Percentiles rank a stretch among this genome's conserved stretches.
Evolutionary conservation across 306 rosid genomes (phyloP).

Genomic region (Casuarina equisetifolia): DNA sequence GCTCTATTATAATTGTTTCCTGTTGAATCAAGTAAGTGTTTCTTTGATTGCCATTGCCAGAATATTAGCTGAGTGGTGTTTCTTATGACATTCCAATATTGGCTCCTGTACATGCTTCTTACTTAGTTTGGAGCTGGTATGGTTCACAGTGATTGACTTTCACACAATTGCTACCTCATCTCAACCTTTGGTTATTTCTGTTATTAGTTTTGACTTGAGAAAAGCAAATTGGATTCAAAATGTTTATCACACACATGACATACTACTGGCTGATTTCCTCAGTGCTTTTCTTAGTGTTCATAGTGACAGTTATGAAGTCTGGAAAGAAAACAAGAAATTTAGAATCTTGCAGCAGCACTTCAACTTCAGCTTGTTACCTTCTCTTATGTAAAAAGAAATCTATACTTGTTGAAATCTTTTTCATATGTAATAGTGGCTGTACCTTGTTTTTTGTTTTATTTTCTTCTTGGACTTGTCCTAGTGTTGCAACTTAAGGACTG

Average conservation of each 20-base stretch:
- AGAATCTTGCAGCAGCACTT: not conserved
- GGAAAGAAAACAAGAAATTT: not conserved
- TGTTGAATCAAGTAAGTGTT: not conserved
- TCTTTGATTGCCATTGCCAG: not conserved
- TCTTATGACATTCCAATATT: not conserved
- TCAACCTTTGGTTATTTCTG: not conserved
- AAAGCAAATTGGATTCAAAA: not conserved
- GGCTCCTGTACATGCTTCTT: constrained; percentile 21
- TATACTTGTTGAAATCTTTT: not conserved
- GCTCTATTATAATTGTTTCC: not conserved
- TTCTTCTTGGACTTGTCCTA: not conserved
- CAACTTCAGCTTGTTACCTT: too few relatives aligned
- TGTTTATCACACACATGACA: not conserved
- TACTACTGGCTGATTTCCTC: not conserved
- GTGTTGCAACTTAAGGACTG: not conserved
- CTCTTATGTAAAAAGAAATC: too few relatives aligned
- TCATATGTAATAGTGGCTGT: not conserved
- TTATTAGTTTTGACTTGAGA: not conserved
- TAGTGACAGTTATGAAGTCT: not conserved
- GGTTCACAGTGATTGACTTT: not conserved
- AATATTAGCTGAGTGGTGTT: not conserved
- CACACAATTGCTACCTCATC: not conserved
- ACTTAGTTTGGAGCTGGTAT: not conserved
- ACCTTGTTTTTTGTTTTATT: not conserved
- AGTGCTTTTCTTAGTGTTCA: not conserved